Evolutionary conservation across 2,329 filamentous ascomycete species (phyloP), one percentile per base, ranked within the genome.

Genomic region (Ophiostoma sp.): DNA sequence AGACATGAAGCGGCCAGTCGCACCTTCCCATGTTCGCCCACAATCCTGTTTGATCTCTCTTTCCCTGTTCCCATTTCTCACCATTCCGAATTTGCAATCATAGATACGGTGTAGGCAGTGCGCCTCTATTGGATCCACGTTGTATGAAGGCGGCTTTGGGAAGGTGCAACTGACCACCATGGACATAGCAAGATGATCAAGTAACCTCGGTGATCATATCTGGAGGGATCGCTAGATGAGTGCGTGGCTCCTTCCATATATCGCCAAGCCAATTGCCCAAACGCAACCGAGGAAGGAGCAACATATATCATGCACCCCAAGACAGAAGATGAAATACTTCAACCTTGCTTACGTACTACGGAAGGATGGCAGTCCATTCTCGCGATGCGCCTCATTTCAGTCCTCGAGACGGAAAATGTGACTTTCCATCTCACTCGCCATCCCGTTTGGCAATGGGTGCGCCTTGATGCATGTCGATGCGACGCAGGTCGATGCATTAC

Each of bases 101-200:
- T 57, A 27, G 7, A 15, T 31, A 57, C 44, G 44, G 44, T 48
- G 44, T 48, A 48, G 44, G 8, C 44, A 20, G 5, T 20, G n/a
- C 10, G n/a, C 15, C 57, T 62, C 15, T 62, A 62, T 13, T 62
- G 57, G 57, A 62, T 62, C 57, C 57, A 62, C 57, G 57, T 62
- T 62, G 15, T 33, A 17, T 6, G 31, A 35, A 64, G 60, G 60
- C 31, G 31, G 60, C 60, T 64, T 64, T n/a, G 33, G 33, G 60
- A 64, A 64, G 60, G 31, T 39, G 33, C 60, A 36, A 64, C 60
- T 35, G 60, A 35, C 27, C 31, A 64, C 7, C 4, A 64, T 64
- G 60, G 6, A 33, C 33, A 36, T 3, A 27, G 3, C 52, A 57
- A 27, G 23, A 57, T 57, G 52, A 27, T n/a, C 52, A 27, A 48